These are phyloP conservation scores for Bipolaris cookei DNA, from an alignment of 2,329 filamentous ascomycete genomes.

Conservation along the genomic window DNA sequence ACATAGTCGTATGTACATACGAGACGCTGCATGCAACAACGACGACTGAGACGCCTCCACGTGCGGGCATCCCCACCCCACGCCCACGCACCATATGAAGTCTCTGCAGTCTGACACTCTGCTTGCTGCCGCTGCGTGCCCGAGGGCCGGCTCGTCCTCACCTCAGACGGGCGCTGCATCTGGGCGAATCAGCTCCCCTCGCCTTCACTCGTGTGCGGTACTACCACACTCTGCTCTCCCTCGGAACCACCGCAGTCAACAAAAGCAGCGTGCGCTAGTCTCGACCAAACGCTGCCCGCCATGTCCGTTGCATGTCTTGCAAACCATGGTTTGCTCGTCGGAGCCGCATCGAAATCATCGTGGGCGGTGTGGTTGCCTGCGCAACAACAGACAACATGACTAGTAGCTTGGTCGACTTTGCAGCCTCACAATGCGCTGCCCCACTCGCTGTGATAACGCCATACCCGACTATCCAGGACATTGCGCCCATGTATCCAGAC, in stretches of 20 bases:
- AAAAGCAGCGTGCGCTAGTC: neutral
- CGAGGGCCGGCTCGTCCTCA: slow-evolving; percentile 19
- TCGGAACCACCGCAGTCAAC: neutral
- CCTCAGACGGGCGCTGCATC: slow-evolving; percentile 13
- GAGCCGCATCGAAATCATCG: neutral
- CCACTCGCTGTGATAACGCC: neutral
- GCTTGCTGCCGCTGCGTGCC: neutral
- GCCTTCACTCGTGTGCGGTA: neutral
- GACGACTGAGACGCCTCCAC: slow-evolving; percentile 8
- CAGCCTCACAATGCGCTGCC: neutral
- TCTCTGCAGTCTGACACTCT: slow-evolving; percentile 5
- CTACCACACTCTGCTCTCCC: neutral
- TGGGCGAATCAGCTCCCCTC: neutral
- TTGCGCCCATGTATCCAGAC: neutral
- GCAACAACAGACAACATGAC: neutral
- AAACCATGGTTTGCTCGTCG: neutral
- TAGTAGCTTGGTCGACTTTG: neutral
- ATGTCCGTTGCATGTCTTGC: neutral
- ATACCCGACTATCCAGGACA: neutral
- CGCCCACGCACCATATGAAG: neutral
- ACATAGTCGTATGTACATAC: too few species aligned
- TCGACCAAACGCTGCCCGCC: neutral
- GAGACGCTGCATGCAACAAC: neutral
- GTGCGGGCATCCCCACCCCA: slow-evolving; percentile 1
- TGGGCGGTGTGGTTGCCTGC: neutral